Evolutionary conservation across 1,139 yeast species (phyloP).

Genomic region (Protomyces inouyei): DNA sequence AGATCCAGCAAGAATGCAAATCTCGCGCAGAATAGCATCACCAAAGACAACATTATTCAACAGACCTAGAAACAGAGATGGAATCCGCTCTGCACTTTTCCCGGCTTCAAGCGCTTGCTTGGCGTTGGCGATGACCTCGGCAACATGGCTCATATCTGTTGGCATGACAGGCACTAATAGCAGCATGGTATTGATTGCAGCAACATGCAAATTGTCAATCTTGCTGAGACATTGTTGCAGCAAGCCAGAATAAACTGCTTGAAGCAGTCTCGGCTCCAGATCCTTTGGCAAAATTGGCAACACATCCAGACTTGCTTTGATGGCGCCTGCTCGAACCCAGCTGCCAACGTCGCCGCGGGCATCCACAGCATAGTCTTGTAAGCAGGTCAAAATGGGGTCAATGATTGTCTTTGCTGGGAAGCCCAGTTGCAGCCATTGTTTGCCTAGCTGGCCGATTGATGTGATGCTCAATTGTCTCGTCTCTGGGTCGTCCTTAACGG

Average conservation of each 20-base stretch:
- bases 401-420: background rate
- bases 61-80: background rate
- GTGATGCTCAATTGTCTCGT: background rate
- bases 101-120: background rate
- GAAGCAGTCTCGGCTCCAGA: constrained; percentile 31
- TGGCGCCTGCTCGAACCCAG: constrained; percentile 54
- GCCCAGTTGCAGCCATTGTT: background rate
- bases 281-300: constrained; percentile 35
- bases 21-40: background rate
- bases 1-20: constrained; percentile 5
- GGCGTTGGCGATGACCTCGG: background rate
- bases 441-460: background rate
- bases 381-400: constrained; percentile 32
- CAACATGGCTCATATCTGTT: background rate
- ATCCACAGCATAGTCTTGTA: constrained; percentile 41
- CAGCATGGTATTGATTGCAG: background rate
- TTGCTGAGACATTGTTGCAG: constrained; percentile 25
- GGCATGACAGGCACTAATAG: background rate
- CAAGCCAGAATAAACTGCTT: constrained; percentile 1
- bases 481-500: constrained; percentile 8
- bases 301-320: constrained; percentile 42
- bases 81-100: background rate
- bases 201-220: constrained; percentile 16
- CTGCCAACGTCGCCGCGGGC: constrained; percentile 56
- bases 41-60: background rate